Conservation (phyloP, 2,329 filamentous ascomycete species). For the Ophiostoma sp. region DNA sequence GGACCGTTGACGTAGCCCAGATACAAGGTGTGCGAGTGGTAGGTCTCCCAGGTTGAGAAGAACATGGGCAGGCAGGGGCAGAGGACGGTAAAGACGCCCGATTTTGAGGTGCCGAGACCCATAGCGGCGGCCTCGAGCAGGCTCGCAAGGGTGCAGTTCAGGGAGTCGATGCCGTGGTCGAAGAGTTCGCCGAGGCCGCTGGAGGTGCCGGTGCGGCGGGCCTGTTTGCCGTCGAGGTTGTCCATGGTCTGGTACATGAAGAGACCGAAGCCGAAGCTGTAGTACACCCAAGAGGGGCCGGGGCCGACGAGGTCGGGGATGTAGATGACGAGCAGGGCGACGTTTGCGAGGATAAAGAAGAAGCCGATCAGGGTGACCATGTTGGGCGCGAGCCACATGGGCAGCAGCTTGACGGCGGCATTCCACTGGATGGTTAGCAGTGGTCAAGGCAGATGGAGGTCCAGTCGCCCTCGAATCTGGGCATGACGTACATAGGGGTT, state of each 20-base stretch:
- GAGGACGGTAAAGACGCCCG: constrained; percentile 85
- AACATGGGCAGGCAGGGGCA: constrained; percentile 96
- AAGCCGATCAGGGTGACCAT: constrained; percentile 96
- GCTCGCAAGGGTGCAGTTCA: constrained; percentile 93
- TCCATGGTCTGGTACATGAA: constrained; percentile 99
- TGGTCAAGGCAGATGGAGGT: background rate
- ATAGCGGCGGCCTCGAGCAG: constrained; percentile 88
- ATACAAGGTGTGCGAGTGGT: constrained; percentile 95
- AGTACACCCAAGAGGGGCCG: constrained; percentile 86
- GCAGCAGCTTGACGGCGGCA: constrained; percentile 83
- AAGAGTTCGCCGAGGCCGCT: constrained; percentile 94
- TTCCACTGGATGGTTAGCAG: constrained; percentile 67
- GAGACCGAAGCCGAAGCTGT: constrained; percentile 87
- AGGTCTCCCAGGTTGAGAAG: constrained; percentile 99
- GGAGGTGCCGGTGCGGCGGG: constrained; percentile 86
- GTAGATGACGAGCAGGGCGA: constrained; percentile 65
- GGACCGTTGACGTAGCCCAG: constrained; percentile 95
- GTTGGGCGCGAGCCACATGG: constrained; percentile 94
- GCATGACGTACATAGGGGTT: constrained; percentile 75
- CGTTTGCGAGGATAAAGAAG: constrained; percentile 84
- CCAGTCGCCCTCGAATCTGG: background rate
- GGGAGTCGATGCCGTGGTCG: constrained; percentile 95
- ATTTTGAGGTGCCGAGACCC: constrained; percentile 76
- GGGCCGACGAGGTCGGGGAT: constrained; percentile 89
- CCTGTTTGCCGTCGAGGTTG: constrained; percentile 98